Conservation (phyloP, 768 basidiomycete species). For the Psilocybe cyanescens region DNA sequence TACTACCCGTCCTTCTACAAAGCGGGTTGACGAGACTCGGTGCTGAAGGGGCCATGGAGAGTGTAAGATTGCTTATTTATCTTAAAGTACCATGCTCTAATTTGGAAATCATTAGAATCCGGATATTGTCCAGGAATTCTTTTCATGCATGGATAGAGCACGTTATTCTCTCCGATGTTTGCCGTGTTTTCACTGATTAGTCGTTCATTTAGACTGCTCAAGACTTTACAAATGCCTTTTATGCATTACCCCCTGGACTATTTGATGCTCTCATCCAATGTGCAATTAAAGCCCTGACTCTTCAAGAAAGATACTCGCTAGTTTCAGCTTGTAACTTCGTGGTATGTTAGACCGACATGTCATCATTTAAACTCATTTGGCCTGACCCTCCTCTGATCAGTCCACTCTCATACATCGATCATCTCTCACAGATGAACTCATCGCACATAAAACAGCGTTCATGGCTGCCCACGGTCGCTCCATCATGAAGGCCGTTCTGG, state of each 20-base stretch:
- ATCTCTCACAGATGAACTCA: conserved; percentile 63
- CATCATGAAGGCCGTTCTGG: conserved; percentile 74
- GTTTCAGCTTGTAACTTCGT: conserved; percentile 83
- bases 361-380: background rate
- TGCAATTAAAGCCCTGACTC: conserved; percentile 62
- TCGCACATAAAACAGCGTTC: conserved; percentile 44
- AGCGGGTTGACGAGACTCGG: conserved; percentile 57
- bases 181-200: background rate
- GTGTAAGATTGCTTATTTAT: conserved; percentile 44
- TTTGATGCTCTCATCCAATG: conserved; percentile 74
- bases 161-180: conserved; percentile 23
- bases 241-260: conserved; percentile 62
- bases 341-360: conserved; percentile 46
- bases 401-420: conserved; percentile 69
- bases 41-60: conserved; percentile 68
- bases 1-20: conserved; percentile 61
- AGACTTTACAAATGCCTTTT: conserved; percentile 64
- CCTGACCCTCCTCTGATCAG: conserved; percentile 36
- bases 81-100: background rate
- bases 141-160: conserved; percentile 80
- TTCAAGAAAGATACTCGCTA: conserved; percentile 87
- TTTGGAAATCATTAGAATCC: conserved; percentile 64
- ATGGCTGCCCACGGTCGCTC: conserved; percentile 59
- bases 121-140: conserved; percentile 90
- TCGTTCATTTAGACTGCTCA: conserved; percentile 47